Evolutionary conservation across 2,329 filamentous ascomycete genomes (phyloP), one percentile per base, ranked within the genome.

Genomic region (Colletotrichum endophyticum): DNA sequence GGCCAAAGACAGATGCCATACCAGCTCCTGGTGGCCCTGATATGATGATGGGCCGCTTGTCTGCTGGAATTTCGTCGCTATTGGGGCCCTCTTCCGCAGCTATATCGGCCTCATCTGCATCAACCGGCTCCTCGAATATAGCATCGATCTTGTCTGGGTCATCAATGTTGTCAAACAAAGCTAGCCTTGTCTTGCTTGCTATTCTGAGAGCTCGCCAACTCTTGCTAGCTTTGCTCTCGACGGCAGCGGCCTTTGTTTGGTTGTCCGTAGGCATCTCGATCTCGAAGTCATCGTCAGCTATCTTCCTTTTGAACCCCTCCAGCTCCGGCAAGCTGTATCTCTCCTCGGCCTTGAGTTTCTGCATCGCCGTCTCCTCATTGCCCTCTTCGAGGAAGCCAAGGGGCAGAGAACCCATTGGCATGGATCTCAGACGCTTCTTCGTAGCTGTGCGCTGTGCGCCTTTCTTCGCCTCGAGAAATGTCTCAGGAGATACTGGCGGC

Each of bases 191-290:
- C 78, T 92, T 92, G 72, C 94, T 93, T 12, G 95, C 94, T 78
- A 98, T 91, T 69, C 97, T 92, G 78, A 99, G 87, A 7, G 95
- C 95, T 79, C 96, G 92, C 97, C 97, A 99, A 73, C 93, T 94
- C 84, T 98, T 96, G 87, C 95, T 98, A 25, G 94, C 92, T 84
- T 98, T 98, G 72, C 93, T 90, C 78, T 95, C 94, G 9, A 92
- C 84, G 25, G 91, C 89, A 15, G 85, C 84, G 1, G 87, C 86
- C 78, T 90, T 91, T 68, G 91, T 89, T 73, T 90, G 85, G 84
- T 91, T 86, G 87, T 90, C 92, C 72, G 91, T 91, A 12, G 95
- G 94, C 90, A 96, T 95, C 25, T 96, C 95, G 70, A 98, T 92
- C 83, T 98, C 95, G 80, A 98, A 92, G 73, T 98, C 94, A 81